Base-by-base conservation (phyloP, 495 filamentous ascomycete genomes). In the Penicillium canescens region DNA sequence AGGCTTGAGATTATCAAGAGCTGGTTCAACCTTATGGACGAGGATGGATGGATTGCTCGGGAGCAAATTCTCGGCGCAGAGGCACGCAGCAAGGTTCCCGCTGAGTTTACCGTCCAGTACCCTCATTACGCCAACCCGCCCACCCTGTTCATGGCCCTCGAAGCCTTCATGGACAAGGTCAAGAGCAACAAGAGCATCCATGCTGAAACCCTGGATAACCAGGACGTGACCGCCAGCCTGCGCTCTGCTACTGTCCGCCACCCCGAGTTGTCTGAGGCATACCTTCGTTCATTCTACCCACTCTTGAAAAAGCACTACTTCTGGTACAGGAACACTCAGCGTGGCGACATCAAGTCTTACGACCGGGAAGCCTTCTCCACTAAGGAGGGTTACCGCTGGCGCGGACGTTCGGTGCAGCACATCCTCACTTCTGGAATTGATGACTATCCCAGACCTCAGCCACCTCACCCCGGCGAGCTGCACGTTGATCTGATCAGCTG, bases 111-210 rank as follows among this genome's bases (percentile, higher is more conserved):
- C 55, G 81, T 89, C 28, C 94, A 98, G 61, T 98, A 97, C 67
- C 94, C 94, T 24, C 94, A 98, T 68, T 97, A 98, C 62, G 94
- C 94, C 43, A 98, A 98, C 69, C 95, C 94, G 0, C 94, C 94
- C n/a, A 98, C 94, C 1, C 81, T 98, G 6, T 98, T 96, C 73
- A 82, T 98, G 57, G 84, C 94, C 43, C 68, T 98, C 13, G 89
- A 94, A 53, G 77, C 78, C 12, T 91, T 96, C 57, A 78, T 96
- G 52, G 86, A 90, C 57, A 92, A 87, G 63, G 76, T 96, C 14
- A 74, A 78, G 24, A 69, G 50, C 21, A 74, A 76, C 46, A 54
- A 71, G 52, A 62, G 63, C 45, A 41, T 54, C 5, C 61, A 71
- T 5, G 50, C 55, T 1, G 57, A 58, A 14, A 53, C 56, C 13